A percentile compares a stretch with the other conserved stretches of the same genome.
These are phyloP conservation scores for Aegilops longissima DNA, from an alignment of 176 grass and related monocot species.

Conservation along the genomic window DNA sequence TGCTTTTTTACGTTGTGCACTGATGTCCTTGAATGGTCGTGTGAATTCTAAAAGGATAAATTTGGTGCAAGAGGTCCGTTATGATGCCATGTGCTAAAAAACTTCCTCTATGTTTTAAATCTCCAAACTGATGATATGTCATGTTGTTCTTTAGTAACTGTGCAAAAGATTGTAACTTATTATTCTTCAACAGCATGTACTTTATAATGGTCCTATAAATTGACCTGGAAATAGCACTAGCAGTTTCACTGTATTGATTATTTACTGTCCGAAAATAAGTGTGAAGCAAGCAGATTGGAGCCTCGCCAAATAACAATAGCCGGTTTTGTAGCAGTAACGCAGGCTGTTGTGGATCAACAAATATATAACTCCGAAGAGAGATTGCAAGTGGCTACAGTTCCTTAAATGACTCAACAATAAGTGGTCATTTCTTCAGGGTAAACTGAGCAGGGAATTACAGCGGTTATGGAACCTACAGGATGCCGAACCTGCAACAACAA, in stretches of 20 bases:
- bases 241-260: too few relatives aligned
- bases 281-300: background rate
- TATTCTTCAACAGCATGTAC: too few relatives aligned
- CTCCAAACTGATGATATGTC: background rate
- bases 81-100: background rate
- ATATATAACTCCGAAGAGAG: background rate
- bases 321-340: background rate
- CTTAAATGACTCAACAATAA: too few relatives aligned
- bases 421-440: conserved; percentile 10
- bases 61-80: background rate
- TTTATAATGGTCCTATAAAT: background rate
- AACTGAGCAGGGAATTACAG: conserved; percentile 15
- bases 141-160: background rate
- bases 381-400: background rate
- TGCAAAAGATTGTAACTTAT: too few relatives aligned
- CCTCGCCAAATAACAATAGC: background rate
- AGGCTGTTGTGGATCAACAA: background rate
- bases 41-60: background rate
- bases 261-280: background rate
- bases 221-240: background rate
- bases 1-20: background rate
- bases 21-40: background rate
- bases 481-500: too few relatives aligned
- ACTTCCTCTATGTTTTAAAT: background rate
- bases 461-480: conserved; percentile 7